These are phyloP conservation scores for Melanopsichium pennsylvanicum DNA, from an alignment of 1,284 basidiomycete genomes.

Conservation along the genomic window DNA sequence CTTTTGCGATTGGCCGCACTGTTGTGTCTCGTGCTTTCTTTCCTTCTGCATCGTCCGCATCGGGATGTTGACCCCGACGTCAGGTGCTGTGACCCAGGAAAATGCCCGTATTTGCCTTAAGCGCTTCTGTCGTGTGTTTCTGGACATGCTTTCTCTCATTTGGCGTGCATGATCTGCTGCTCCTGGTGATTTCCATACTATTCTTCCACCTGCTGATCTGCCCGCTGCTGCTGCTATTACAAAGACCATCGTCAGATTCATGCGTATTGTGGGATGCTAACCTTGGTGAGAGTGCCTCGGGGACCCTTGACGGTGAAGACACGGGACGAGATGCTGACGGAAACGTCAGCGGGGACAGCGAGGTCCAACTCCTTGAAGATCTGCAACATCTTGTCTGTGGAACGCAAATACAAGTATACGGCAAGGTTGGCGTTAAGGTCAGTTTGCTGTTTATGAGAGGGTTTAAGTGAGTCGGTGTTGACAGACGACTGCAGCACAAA, in stretches of 20 bases:
- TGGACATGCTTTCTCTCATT: too few relatives aligned
- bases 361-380: slow-evolving; percentile 66
- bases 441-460: slow-evolving; percentile 5
- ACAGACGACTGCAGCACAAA: too few relatives aligned
- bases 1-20: too few relatives aligned
- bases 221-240: slow-evolving; percentile 9
- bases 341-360: slow-evolving; percentile 58
- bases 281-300: slow-evolving; percentile 64
- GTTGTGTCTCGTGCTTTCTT: too few relatives aligned
- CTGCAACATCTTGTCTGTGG: slow-evolving; percentile 61
- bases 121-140: too few relatives aligned
- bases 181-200: too few relatives aligned
- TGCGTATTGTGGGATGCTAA: slow-evolving; percentile 34
- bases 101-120: too few relatives aligned
- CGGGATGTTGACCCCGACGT: too few relatives aligned
- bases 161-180: too few relatives aligned
- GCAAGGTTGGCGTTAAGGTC: not conserved
- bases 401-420: not conserved
- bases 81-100: too few relatives aligned
- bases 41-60: too few relatives aligned
- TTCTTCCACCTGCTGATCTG: not conserved
- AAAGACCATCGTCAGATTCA: not conserved
- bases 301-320: slow-evolving; percentile 65
- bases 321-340: slow-evolving; percentile 60
- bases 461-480: too few relatives aligned